A percentile compares a stretch with the other conserved stretches of the same genome.
These are phyloP conservation scores for Annona squamosa DNA, from an alignment of 164 flowering plant species.

Conservation along the genomic window DNA sequence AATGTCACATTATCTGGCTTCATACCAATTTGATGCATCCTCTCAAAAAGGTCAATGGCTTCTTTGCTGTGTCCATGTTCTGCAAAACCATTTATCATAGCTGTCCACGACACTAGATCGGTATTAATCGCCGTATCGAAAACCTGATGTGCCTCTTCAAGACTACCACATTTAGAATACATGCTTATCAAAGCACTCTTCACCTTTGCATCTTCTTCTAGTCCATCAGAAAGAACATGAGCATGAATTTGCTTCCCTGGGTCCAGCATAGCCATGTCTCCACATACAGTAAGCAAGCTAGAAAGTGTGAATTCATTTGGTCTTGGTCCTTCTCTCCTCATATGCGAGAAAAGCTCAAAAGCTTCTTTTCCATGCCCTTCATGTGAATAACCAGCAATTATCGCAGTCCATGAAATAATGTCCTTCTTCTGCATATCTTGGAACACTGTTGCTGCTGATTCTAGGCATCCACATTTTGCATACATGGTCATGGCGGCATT, in stretches of 20 bases:
- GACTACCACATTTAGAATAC: conserved; percentile 86
- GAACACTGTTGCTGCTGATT: conserved; percentile 41
- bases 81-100: conserved; percentile 90
- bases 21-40: conserved; percentile 41
- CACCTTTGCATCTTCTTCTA: conserved; percentile 44
- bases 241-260: conserved; percentile 77
- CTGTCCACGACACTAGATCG: conserved; percentile 79
- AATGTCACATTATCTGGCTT: conserved; percentile 73
- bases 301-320: conserved; percentile 65
- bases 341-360: conserved; percentile 53
- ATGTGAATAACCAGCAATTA: conserved; percentile 63
- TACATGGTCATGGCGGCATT: conserved; percentile 73
- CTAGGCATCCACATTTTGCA: conserved; percentile 56
- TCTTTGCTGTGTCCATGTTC: conserved; percentile 75
- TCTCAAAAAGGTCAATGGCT: conserved; percentile 67
- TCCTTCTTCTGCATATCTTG: conserved; percentile 37
- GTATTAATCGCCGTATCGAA: conserved; percentile 30
- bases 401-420: conserved; percentile 76
- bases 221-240: conserved; percentile 44
- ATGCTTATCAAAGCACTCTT: conserved; percentile 69
- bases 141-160: conserved; percentile 47
- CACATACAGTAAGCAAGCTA: conserved; percentile 63
- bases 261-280: conserved; percentile 68
- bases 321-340: conserved; percentile 69
- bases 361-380: conserved; percentile 60